These are phyloP conservation scores for Cichorium intybus DNA, from an alignment of 140 eudicot species.

Conservation along the genomic window DNA sequence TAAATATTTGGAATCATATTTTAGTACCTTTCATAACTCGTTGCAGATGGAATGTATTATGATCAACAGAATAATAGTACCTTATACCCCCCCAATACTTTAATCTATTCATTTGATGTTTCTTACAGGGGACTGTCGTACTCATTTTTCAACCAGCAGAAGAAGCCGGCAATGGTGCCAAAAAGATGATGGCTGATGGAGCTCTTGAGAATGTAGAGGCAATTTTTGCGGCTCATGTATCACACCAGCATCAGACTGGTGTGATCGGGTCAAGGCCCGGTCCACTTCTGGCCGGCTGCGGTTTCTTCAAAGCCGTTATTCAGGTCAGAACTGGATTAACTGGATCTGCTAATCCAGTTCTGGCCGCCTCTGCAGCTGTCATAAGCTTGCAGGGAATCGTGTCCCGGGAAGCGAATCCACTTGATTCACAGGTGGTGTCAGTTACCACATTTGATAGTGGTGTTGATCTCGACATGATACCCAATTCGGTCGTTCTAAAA, in stretches of 20 bases:
- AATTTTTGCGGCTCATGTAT: constrained; percentile 78
- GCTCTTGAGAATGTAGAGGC: constrained; percentile 83
- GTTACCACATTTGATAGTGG: constrained; percentile 65
- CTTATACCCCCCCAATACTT: not conserved
- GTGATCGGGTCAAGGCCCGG: constrained; percentile 90
- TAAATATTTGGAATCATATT: not conserved
- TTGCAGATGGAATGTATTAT: not conserved
- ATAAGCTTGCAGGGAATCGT: constrained; percentile 92
- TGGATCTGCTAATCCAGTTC: constrained; percentile 36
- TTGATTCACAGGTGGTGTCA: constrained; percentile 93
- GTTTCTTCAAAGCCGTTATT: constrained; percentile 76
- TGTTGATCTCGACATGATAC: constrained; percentile 35
- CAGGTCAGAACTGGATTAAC: constrained; percentile 21
- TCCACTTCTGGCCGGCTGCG: constrained; percentile 89
- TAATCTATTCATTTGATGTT: not conserved
- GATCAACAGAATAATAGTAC: no score
- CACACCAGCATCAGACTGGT: constrained; percentile 66
- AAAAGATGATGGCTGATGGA: constrained; percentile 78
- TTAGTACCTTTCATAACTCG: not conserved
- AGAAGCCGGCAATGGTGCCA: constrained; percentile 98
- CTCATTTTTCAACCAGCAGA: constrained; percentile 95
- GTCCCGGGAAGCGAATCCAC: constrained; percentile 85
- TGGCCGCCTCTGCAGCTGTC: constrained; percentile 90
- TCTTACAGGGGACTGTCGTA: constrained; percentile 74
- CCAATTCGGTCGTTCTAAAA: constrained; percentile 49